Evolutionary conservation across 2,329 filamentous ascomycete genomes (phyloP), one percentile per base, ranked within the genome.

Genomic region (Penicillium sp.): DNA sequence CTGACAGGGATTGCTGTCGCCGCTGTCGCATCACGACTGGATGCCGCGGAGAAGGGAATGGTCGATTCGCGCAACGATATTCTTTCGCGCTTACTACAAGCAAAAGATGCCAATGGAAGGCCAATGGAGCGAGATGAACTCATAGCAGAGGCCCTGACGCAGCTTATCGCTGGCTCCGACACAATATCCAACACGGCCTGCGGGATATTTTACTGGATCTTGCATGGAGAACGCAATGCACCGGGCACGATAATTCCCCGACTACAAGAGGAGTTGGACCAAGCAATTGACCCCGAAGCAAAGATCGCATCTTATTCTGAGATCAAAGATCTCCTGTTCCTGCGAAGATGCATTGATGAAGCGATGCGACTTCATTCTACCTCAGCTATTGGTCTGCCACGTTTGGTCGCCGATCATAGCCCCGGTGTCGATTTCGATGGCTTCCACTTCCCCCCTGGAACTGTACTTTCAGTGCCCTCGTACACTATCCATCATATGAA

Each of bases 401-500:
- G 62, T 19, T 66, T 71, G 12, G 64, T 73, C 2, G 61, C 65
- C 8, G 63, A 67, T n/a, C 54, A 59, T 17, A 63, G 62, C 9
- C 19, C 43, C 0, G 57, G 62, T 8, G 60, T 62, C 17, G 53
- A 57, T 6, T 64, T 65, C 27, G 60, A 60, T 29, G 54, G 56
- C 33, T 54, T 40, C 50, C 64, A 56, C 62, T 72, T 63, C 45
- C 63, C 61, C 2, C 56, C 58, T 13, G 75, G 75, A 12, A 69
- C 72, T 2, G 70, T 77, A 0, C 63, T 78, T 8, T 74, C 71
- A 42, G 74, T 77, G 3, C 75, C 75, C 4, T 74, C 73, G 12
- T 78, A 76, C 59, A 73, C 72, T 0, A 73, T 77, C 47, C 76
- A 78, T 53, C 75, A 76, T 43, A 72, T 73, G 62, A 69, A 69